Conservation (phyloP, 2,329 filamentous ascomycete species). For the Xylariaceae sp. region DNA sequence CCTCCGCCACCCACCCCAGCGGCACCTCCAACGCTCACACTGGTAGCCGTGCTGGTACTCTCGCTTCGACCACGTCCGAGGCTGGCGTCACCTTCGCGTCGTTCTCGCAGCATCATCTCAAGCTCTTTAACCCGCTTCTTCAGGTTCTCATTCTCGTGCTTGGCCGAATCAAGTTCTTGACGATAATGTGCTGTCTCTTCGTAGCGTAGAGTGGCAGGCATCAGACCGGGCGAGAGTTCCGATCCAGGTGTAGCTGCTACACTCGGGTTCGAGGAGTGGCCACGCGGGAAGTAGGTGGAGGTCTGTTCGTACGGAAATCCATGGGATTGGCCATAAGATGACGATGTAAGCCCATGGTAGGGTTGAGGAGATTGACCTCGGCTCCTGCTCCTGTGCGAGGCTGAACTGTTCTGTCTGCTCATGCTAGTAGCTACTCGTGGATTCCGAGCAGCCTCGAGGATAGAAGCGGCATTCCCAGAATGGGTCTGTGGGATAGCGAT, state of each 20-base stretch:
- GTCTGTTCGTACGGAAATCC: conserved; percentile 30
- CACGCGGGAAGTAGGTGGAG: conserved; percentile 29
- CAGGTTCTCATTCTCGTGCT: conserved; percentile 59
- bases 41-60: conserved; percentile 50
- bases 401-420: conserved; percentile 50
- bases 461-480: conserved; percentile 34
- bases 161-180: conserved; percentile 56
- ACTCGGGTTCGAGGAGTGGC: conserved; percentile 33
- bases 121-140: conserved; percentile 59
- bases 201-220: conserved; percentile 55
- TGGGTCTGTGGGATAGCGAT: conserved; percentile 26
- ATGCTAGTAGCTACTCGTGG: conserved; percentile 35
- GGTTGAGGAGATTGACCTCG: conserved; percentile 32
- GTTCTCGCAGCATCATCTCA: conserved; percentile 50
- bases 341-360: conserved; percentile 24
- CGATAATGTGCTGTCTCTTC: conserved; percentile 60
- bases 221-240: conserved; percentile 49
- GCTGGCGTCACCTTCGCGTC: conserved; percentile 38
- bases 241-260: conserved; percentile 37
- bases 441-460: conserved; percentile 42
- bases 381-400: conserved; percentile 49
- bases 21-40: conserved; percentile 30
- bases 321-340: conserved; percentile 45
- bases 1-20: conserved; percentile 25
- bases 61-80: conserved; percentile 36